Conservation (phyloP, 2,329 filamentous ascomycete species). For the Escovopsis sp. region DNA sequence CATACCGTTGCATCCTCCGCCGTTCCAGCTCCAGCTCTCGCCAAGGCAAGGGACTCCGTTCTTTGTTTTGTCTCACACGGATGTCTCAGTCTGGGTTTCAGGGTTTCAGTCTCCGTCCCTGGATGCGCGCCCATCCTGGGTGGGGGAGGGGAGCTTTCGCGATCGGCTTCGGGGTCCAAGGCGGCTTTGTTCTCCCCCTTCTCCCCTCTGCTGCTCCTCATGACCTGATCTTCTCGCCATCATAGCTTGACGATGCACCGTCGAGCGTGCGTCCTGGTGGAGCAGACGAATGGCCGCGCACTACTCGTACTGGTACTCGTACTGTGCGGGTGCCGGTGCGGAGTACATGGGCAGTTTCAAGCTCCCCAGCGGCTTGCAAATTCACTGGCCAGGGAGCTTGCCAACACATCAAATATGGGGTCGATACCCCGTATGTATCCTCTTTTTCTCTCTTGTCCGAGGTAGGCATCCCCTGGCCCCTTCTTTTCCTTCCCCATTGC, state of each 20-base stretch:
- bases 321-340: constrained; percentile 41
- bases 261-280: constrained; percentile 12
- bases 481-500: too few species aligned
- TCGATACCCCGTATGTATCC: constrained; percentile 20
- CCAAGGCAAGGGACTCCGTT: too few species aligned
- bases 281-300: background rate
- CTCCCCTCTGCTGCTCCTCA: background rate
- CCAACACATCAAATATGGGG: constrained; percentile 76
- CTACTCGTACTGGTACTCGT: background rate
- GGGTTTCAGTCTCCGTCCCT: too few species aligned
- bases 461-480: too few species aligned
- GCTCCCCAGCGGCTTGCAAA: constrained; percentile 40
- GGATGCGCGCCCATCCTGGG: too few species aligned
- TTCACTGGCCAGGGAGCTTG: constrained; percentile 73
- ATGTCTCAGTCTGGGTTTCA: too few species aligned
- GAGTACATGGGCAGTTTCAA: constrained; percentile 8
- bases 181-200: background rate
- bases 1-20: too few species aligned
- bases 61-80: too few species aligned
- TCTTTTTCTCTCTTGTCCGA: constrained; percentile 9
- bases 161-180: too few species aligned
- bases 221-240: constrained; percentile 17
- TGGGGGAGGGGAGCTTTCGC: too few species aligned
- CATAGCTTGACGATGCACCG: constrained; percentile 26
- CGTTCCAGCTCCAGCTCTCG: too few species aligned